A percentile compares a stretch with the other conserved stretches of the same genome.
Evolutionary conservation across 1,139 yeast species (phyloP).

Genomic region (Candida freyschussii): DNA sequence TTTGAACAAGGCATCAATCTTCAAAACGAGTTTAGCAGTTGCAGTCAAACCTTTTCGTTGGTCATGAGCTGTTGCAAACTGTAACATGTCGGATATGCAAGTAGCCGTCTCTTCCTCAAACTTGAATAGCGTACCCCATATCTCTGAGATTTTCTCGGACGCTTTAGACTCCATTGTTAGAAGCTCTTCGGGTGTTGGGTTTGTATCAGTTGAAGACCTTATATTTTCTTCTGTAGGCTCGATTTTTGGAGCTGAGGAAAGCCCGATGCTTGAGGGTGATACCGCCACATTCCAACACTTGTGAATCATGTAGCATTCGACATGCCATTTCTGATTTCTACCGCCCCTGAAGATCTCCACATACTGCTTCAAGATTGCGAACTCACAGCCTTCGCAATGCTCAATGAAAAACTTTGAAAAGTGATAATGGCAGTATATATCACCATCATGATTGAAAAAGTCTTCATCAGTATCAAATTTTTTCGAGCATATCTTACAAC

Average conservation of each 20-base stretch:
- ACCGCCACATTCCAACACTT: constrained; percentile 93
- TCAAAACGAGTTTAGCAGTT: constrained; percentile 69
- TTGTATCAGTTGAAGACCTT: constrained; percentile 16
- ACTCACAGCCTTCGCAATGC: constrained; percentile 89
- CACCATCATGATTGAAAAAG: constrained; percentile 81
- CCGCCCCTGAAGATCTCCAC: constrained; percentile 92
- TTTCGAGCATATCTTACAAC: constrained; percentile 81
- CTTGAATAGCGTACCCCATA: constrained; percentile 85
- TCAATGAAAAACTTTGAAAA: constrained; percentile 81
- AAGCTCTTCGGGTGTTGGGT: constrained; percentile 48
- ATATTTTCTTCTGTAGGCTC: constrained; percentile 26
- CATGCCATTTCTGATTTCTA: constrained; percentile 97
- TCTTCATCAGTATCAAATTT: constrained; percentile 92
- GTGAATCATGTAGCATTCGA: constrained; percentile 97
- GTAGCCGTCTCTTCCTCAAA: constrained; percentile 93
- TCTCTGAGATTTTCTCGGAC: constrained; percentile 64
- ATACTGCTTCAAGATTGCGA: constrained; percentile 88
- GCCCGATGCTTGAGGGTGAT: constrained; percentile 59
- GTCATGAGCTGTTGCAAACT: constrained; percentile 74
- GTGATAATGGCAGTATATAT: constrained; percentile 87
- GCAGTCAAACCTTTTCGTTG: constrained; percentile 66
- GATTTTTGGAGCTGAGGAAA: constrained; percentile 35
- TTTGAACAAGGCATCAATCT: constrained; percentile 69
- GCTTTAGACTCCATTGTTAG: constrained; percentile 58
- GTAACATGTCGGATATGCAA: constrained; percentile 88